Base-by-base conservation (phyloP, 768 basidiomycete genomes). In the Xanthoconium stramineum region DNA sequence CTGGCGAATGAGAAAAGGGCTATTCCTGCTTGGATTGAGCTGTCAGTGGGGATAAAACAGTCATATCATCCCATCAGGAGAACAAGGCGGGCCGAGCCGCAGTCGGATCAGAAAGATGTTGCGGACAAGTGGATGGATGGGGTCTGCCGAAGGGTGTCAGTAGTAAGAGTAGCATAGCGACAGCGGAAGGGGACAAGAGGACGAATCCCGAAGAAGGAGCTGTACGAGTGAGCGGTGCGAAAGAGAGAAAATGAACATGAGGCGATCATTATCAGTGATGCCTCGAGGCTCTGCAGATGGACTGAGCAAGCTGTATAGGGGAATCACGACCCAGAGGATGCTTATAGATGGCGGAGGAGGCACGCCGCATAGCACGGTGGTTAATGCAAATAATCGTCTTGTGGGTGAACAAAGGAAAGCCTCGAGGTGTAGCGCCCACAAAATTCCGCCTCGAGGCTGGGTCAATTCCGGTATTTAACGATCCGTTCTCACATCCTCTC, bases 211-310 rank as follows among this genome's bases (percentile, higher is more conserved):
- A 44, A 37, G 24, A 33, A 36, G 24, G 55, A 51, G 43, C 50
- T 49, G 55, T 54, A 50, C 29, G 38, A 35, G n/a, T 9, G 57
- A 44, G 58, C 24, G 2, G 24, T 24, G 24, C 24, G 24, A 24
- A 24, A 2, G 24, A 24, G 24, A 24, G 24, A 24, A 24, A 24
- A 24, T 42, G n/a, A 43, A 48, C 61, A 64, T 47, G 65, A 67
- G 61, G 62, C 39, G 55, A 67, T 64, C 54, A 64, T 39, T 48
- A 65, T 65, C 65, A 49, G n/a, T 49, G 66, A 68, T 68, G 61
- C 67, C 69, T 70, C 60, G 62, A 69, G 67, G 67, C 58, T 15
- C 45, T 33, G 49, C 38, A 58, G 20, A 19, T 7, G 33, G 30
- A 17, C 50, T 12, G 57, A 65, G 61, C 0, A 24, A 3, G 28